Base-by-base conservation (phyloP, 352 stramenopile species). In the Blastocystis sp. region DNA sequence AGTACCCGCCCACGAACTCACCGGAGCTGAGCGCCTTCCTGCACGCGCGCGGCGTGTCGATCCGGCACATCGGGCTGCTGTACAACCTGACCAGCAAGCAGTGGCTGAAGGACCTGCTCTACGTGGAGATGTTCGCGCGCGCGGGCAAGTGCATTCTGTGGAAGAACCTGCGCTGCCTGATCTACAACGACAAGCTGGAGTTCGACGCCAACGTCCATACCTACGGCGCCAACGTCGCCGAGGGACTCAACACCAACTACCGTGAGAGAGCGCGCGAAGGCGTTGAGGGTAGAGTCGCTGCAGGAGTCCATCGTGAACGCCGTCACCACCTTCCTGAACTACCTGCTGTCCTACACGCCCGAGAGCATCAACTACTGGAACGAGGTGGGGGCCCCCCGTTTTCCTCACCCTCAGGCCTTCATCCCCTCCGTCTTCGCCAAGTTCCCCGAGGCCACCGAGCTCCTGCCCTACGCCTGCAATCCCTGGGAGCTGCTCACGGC, bases 91-190 rank as follows among this genome's bases (percentile, higher is more conserved):
- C 74, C 3, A 70, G 52, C 1, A 66, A 84, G 38, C 38, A 68
- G 57, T 84, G 74, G 74, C 54, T 84, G 0, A 62, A 64, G 38
- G 45, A 84, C 14, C 54, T 84, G 19, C 9, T 84, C 9, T 84
- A 84, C 60, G 38, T 84, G 21, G 74, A 84, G 34, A 84, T 84
- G 74, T 28, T 84, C 3, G 74, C 74, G 38, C 74, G 74, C 38
- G 69, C 74, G 17, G 57, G 28, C n/a, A 84, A 84, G 38, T 66
- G 34, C 28, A 84, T 84, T 42, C 34, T 84, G 11, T 84, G 74
- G 74, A 84, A 84, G 74, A 62, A 84, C 45, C 52, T 84, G 3
- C 48, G 74, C 14, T 84, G 74, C 48, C 24, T 84, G 52, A 84
- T 84, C 28, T 84, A 84, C 38, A 62, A 84, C 34, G 74, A 84